Evolutionary conservation across 345 rosid species (phyloP), one percentile per base, ranked within the genome.

Genomic region (Corchorus capsularis): DNA sequence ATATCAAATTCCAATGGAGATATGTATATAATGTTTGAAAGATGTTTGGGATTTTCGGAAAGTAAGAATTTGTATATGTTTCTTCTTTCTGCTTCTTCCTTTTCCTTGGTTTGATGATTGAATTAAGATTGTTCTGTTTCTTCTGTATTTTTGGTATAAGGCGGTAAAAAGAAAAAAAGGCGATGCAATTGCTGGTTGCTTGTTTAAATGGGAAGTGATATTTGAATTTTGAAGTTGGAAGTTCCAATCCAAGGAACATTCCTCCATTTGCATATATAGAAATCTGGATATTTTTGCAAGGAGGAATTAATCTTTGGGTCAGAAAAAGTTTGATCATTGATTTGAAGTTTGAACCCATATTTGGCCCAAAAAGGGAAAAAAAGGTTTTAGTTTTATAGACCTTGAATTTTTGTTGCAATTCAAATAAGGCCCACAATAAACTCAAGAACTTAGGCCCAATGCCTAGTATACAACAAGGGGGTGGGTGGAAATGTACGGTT

Each of bases 401-500:
- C 27, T 27, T 27, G 27, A 27, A n/a, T 10, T 12, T 66, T 17
- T 17, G 47, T 1, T 45, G 47, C 47, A 45, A 45, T 45, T 45
- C 1, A 9, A 45, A 45, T 9, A 45, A 45, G 8, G 47, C 47
- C 47, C 47, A 45, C 47, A 8, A 45, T 5, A 5, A 45, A 6
- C 43, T 45, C 47, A 45, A 45, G 9, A 45, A 45, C 9, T 45
- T 45, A 15, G 2, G 46, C 50, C 27, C 1, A 27, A 27, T 79
- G 78, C 86, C 77, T 11, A 78, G 76, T 60, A 85, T 74, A 37
- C 84, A 82, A n/a, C n/a, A n/a, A n/a, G n/a, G n/a, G n/a, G n/a
- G n/a, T n/a, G n/a, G n/a, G n/a, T n/a, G n/a, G n/a, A n/a, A n/a
- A n/a, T n/a, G n/a, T n/a, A n/a, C n/a, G n/a, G 27, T 27, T 27